Evolutionary conservation across 2,329 filamentous ascomycete genomes (phyloP).

Genomic region (Hypoxylon sp.): DNA sequence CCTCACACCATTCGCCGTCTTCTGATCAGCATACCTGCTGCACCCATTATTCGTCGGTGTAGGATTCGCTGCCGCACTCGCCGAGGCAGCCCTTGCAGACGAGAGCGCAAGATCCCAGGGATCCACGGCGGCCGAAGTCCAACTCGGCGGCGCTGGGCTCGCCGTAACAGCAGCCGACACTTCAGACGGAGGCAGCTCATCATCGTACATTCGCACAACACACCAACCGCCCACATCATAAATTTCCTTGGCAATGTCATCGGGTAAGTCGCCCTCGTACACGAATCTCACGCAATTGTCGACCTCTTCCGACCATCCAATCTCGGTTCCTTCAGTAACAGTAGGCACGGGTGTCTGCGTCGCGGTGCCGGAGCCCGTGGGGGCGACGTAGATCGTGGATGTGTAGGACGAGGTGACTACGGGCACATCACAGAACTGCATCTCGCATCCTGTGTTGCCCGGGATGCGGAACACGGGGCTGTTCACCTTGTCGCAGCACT

Average conservation of each 20-base stretch:
- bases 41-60: constrained; percentile 29
- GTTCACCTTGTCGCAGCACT: constrained; percentile 44
- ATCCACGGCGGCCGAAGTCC: constrained; percentile 42
- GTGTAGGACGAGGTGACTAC: constrained; percentile 37
- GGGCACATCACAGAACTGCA: constrained; percentile 48
- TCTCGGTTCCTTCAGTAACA: constrained; percentile 25
- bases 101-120: constrained; percentile 32
- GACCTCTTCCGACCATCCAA: constrained; percentile 36
- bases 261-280: constrained; percentile 47
- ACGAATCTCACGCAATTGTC: constrained; percentile 46
- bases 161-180: constrained; percentile 40
- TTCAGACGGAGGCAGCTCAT: constrained; percentile 28
- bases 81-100: constrained; percentile 12
- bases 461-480: constrained; percentile 45
- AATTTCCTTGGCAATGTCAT: constrained; percentile 40
- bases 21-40: constrained; percentile 8
- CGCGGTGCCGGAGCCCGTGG: constrained; percentile 42
- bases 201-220: constrained; percentile 45
- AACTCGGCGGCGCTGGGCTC: constrained; percentile 46
- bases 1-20: constrained; percentile 14
- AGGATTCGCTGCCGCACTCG: constrained; percentile 29
- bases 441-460: constrained; percentile 50
- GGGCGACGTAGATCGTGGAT: constrained; percentile 35
- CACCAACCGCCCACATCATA: constrained; percentile 40
- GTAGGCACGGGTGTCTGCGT: constrained; percentile 33